phyloP scores from a whole-genome alignment of 148 eudicot species.

The Rheum nobile region DNA sequence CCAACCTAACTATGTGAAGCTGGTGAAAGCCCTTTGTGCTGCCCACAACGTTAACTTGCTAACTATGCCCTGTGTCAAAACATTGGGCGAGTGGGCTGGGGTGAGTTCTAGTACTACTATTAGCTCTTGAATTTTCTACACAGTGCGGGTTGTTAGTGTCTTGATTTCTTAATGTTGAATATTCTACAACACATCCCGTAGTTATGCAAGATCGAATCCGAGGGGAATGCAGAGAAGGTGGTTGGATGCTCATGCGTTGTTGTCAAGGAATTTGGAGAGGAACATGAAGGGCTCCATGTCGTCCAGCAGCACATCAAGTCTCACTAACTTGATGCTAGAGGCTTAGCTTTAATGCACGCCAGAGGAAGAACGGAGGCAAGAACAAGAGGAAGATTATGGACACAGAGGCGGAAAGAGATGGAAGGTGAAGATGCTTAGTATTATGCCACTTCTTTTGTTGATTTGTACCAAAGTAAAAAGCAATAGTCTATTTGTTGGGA shows the following conservation, averaged over 20 bases:
- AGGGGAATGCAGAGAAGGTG: too few species aligned
- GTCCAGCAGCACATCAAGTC: constrained; percentile 21
- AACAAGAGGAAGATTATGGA: too few species aligned
- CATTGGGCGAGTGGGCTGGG: constrained; percentile 39
- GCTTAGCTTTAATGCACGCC: neutral
- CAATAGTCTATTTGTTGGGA: too few species aligned
- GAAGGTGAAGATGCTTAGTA: too few species aligned
- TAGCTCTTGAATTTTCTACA: too few species aligned
- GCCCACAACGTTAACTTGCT: constrained; percentile 33
- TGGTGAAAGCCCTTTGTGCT: constrained; percentile 32
- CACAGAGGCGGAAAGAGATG: too few species aligned
- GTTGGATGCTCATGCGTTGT: constrained; percentile 22
- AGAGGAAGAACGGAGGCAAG: too few species aligned
- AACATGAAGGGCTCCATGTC: constrained; percentile 14
- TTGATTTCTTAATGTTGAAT: neutral
- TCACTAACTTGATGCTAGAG: neutral
- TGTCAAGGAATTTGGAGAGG: constrained; percentile 31
- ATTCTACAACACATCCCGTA: neutral
- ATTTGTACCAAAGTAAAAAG: too few species aligned
- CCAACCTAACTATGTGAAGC: constrained; percentile 29
- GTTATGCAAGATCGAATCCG: constrained; percentile 7
- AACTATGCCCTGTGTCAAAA: constrained; percentile 26
- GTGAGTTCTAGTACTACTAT: constrained; percentile 2
- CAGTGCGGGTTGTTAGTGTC: neutral
- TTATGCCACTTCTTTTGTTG: too few species aligned